These are phyloP conservation scores for Cardamine occulta DNA, from an alignment of 345 rosid genomes.

Conservation along the genomic window DNA sequence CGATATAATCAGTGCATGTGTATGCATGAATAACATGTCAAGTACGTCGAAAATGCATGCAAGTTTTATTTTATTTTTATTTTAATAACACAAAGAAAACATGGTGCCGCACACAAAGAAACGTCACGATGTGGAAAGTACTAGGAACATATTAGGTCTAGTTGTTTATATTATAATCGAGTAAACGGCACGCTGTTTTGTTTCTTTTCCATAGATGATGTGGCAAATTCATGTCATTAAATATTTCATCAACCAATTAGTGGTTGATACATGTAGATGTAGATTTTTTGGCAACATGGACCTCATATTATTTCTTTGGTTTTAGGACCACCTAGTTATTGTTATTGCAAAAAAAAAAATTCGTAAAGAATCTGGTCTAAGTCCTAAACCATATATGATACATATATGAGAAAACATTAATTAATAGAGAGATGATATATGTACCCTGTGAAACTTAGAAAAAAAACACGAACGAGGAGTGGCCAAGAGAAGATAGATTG, in stretches of 20 bases:
- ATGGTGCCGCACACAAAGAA: constrained; percentile 31
- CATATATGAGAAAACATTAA: constrained; percentile 1
- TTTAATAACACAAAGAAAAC: constrained; percentile 12
- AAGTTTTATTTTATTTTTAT: constrained; percentile 4
- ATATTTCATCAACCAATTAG: constrained; percentile 1
- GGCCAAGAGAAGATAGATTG: constrained; percentile 52
- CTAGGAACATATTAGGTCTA: background rate
- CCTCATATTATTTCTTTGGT: constrained; percentile 9
- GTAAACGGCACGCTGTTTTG: constrained; percentile 30
- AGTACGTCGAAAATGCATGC: constrained; percentile 28
- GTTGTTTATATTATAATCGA: background rate
- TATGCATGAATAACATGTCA: constrained; percentile 18
- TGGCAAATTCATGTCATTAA: constrained; percentile 14
- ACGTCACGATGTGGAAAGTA: constrained; percentile 34
- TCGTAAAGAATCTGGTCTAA: background rate
- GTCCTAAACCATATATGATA: background rate
- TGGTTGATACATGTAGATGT: constrained; percentile 12
- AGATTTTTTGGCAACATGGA: background rate
- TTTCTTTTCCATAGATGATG: constrained; percentile 4
- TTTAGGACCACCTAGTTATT: constrained; percentile 28
- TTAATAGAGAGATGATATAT: constrained; percentile 30
- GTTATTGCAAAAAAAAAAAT: background rate
- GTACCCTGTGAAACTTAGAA: constrained; percentile 80
- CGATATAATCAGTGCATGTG: background rate
- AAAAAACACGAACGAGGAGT: constrained; percentile 61